Evolutionary conservation across 805 yeast genomes (phyloP), one percentile per base, ranked within the genome.

Genomic region (Schwanniomyces pseudopolymorphus): DNA sequence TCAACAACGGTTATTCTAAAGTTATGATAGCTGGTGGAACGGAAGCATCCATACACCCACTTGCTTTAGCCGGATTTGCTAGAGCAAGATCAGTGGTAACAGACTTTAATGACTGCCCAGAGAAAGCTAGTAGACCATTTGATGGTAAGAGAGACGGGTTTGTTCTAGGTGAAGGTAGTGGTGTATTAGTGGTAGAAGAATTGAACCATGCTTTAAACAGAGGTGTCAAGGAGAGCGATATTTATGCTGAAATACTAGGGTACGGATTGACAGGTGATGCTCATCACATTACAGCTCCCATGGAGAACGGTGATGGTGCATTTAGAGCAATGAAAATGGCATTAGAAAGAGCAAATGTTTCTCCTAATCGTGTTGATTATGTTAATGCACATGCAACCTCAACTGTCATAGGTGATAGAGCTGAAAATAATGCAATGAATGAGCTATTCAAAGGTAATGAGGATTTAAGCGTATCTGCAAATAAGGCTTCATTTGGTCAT

Each of bases 351-450:
- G 83, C 84, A 0, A 72, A 72, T 0, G 47, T 84, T 1, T 60
- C 61, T 1, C 75, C 83, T 0, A 39, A 58, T 3, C 72, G 79
- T 1, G 73, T 92, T 16, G 89, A 79, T 39, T 94, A 90, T 59
- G 75, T 94, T 40, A 94, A 95, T 66, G 97, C 99, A 1, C 99
- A 94, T 65, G 99, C 99, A 0, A 94, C 99, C 0, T 88, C 96
- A 0, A 94, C 99, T 0, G 69, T 73, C 5, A 67, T 91, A 3
- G 99, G 99, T 4, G 99, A 94, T 59, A 68, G 81, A 16, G 94
- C 96, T 0, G 99, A 94, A 60, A 82, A 86, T 57, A 61, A 62
- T 37, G 98, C 98, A 2, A 83, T 94, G 42, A 63, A 70, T 40
- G 63, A 76, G 3, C 56, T 86, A 3, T 80, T 89, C 45, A 24